These are phyloP conservation scores for Limnanthes douglasii DNA, from an alignment of 345 rosid species.

Conservation along the genomic window DNA sequence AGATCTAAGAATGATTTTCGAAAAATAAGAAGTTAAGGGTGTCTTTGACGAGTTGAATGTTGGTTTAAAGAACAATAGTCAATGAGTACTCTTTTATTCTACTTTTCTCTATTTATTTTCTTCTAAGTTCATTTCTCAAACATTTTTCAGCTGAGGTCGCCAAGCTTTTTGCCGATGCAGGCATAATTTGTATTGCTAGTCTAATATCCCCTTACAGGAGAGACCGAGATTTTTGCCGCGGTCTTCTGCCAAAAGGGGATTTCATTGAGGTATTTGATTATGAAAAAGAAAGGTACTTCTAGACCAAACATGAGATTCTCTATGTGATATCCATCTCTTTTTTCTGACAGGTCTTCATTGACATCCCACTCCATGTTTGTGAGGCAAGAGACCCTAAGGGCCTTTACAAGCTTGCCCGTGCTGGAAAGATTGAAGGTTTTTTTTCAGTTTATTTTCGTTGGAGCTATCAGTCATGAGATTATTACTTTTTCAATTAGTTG, in stretches of 20 bases:
- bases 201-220: conserved; percentile 63
- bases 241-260: conserved; percentile 45
- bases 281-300: not conserved
- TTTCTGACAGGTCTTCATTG: conserved; percentile 40
- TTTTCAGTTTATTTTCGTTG: not conserved
- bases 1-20: too few relatives aligned
- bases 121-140: too few relatives aligned
- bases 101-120: conserved; percentile 2
- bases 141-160: conserved; percentile 46
- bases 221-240: conserved; percentile 52
- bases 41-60: too few relatives aligned
- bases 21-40: too few relatives aligned
- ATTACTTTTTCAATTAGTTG: not conserved
- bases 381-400: conserved; percentile 77
- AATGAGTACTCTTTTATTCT: too few relatives aligned
- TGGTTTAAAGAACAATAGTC: too few relatives aligned
- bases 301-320: conserved; percentile 2
- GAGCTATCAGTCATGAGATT: not conserved
- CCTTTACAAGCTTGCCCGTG: conserved; percentile 65
- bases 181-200: conserved; percentile 62
- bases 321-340: conserved; percentile 3
- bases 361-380: conserved; percentile 58
- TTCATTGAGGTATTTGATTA: conserved; percentile 44
- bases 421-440: conserved; percentile 60
- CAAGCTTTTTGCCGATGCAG: conserved; percentile 69